Base-by-base conservation (phyloP, 805 yeast species). In the Nakazawaea wickerhamii region DNA sequence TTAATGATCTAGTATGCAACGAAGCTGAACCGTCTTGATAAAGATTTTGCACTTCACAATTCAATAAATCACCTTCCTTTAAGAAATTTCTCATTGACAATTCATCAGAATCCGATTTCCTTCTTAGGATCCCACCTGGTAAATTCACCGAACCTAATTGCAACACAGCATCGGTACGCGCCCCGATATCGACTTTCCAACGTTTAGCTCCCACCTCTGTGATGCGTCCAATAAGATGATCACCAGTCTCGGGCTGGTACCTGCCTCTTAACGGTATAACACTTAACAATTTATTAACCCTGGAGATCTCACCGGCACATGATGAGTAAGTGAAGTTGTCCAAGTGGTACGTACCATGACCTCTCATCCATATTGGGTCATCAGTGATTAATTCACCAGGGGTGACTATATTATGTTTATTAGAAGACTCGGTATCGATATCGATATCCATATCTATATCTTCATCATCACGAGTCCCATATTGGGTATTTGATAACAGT, bases 361-460 rank as follows among this genome's bases (percentile, higher is more conserved):
- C 99, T 57, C 95, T 77, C 99, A 93, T 93, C 97, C 98, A 93
- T 2, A 82, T 74, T 5, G 96, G 86, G 55, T 93, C 98, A 52
- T 86, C 93, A 0, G 98, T 93, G n/a, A 93, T 85, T 39, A 90
- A 65, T 59, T 93, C 97, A 8, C 99, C 99, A 0, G 99, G 99
- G 1, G 97, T 88, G 15, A 91, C 95, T 8, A 93, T 63, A 14
- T 37, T 19, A 20, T 38, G 7, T 18, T 43, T 50, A 42, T 49
- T 35, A 7, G 13, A 32, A 40, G 31, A 36, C 17, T 65, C 70
- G 2, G 55, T 49, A 35, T 64, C 70, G 0, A 63, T 52, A 26
- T 61, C 64, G 13, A 47, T 48, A 32, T 43, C 45, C 55, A 45
- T 48, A 13, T 43, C 57, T 33, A 52, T 48, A 22, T 57, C 59